Evolutionary conservation across 2,329 filamentous ascomycete genomes (phyloP).

Genomic region (Coleophoma eucalyptorum): DNA sequence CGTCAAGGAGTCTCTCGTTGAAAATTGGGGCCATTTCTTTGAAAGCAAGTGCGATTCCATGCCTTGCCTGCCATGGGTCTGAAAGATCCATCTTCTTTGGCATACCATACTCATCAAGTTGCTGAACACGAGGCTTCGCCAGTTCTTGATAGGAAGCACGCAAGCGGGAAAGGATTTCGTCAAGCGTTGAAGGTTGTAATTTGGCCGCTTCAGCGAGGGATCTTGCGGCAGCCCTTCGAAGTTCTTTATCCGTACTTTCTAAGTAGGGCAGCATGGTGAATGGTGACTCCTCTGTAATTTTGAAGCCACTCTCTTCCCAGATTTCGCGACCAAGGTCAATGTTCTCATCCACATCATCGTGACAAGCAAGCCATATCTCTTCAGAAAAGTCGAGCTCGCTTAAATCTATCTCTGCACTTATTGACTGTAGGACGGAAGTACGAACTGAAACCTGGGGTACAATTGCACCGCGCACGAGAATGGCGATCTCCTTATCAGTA

Average conservation of each 20-base stretch:
- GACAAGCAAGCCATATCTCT: conserved; percentile 89
- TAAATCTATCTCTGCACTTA: conserved; percentile 88
- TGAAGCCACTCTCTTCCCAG: conserved; percentile 89
- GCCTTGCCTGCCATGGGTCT: conserved; percentile 88
- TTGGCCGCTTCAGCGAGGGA: conserved; percentile 73
- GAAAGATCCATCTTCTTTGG: conserved; percentile 81
- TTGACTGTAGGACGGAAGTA: conserved; percentile 80
- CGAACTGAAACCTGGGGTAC: conserved; percentile 78
- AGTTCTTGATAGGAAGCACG: conserved; percentile 71
- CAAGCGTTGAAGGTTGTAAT: conserved; percentile 55
- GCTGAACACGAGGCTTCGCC: conserved; percentile 76
- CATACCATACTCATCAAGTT: conserved; percentile 93
- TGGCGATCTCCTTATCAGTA: conserved; percentile 63
- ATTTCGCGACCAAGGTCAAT: conserved; percentile 78
- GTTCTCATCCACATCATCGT: conserved; percentile 89
- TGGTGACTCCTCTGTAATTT: conserved; percentile 62
- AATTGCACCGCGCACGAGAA: conserved; percentile 75
- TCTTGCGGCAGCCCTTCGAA: conserved; percentile 79
- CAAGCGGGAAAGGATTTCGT: conserved; percentile 59
- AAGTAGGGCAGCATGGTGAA: conserved; percentile 73
- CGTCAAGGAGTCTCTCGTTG: conserved; percentile 63
- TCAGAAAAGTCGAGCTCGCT: conserved; percentile 82
- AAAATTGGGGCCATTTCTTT: conserved; percentile 74
- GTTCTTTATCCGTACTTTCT: conserved; percentile 72
- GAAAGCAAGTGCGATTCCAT: conserved; percentile 85